Evolutionary conservation across 805 yeast genomes (phyloP), one percentile per base, ranked within the genome.

Genomic region (Saccharomycopsis selenospora): DNA sequence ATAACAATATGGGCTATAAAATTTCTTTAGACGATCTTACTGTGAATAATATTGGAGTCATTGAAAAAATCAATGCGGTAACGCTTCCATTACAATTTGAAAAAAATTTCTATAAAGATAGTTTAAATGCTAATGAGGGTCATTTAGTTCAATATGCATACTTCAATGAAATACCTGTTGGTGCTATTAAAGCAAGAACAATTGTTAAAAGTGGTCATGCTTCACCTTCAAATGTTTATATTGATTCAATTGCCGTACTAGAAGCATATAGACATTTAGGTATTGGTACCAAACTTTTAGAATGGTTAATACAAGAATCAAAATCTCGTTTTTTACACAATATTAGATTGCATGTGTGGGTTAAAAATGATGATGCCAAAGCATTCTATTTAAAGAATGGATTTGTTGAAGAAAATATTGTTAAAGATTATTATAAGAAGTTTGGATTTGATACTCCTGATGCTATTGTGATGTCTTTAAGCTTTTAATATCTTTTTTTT

Each of bases 151-250:
- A 59, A 44, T 41, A 59, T 48, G 85, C 82, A 0, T 85, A 71
- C 64, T 83, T 72, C 63, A 75, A 82, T 43, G 95, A 84, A 58
- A 75, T 85, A 4, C 88, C 95, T 5, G 91, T 88, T 3, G 96
- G 93, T 13, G 82, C 80, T 3, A 66, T 88, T 43, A 79, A 80
- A 52, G 82, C 84, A 48, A 71, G 69, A 55, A 64, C 71, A 6
- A 65, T 73, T 46, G 70, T 72, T 49, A 69, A 67, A n/a, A 68
- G 61, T 4, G 64, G 59, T 2, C 51, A 47, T 23, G 10, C 45
- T 7, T 28, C 40, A 4, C 82, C 85, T 5, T 72, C 73, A 43
- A 71, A 75, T 10, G 71, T 83, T 1, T 82, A 83, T 60, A 72
- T 85, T 27, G 85, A 83, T 61, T 70, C 81, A 0, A 59, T 85